A percentile compares a stretch with the other conserved stretches of the same genome.
phyloP scores from a whole-genome alignment of 257 asterid species.

The Solanum stenotomum region DNA sequence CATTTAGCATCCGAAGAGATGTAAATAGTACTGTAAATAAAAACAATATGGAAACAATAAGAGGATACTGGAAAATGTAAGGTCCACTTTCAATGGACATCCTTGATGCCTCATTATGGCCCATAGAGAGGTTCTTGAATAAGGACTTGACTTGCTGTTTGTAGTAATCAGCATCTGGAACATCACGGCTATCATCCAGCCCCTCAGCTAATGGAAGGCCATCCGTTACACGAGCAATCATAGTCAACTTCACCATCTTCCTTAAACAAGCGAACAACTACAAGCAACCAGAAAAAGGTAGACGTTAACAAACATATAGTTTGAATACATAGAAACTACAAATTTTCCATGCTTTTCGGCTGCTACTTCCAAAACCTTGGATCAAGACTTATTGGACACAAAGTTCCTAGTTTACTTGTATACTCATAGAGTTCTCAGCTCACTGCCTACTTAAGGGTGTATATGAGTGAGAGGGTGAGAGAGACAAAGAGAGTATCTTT shows the following conservation, averaged over 20 bases:
- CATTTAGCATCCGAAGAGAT: background rate
- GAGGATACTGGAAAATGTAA: slow-evolving; percentile 88
- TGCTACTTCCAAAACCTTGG: background rate
- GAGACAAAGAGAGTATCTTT: background rate
- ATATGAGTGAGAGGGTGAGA: background rate
- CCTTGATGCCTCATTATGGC: slow-evolving; percentile 82
- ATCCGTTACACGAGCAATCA: slow-evolving; percentile 97
- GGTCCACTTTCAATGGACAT: slow-evolving; percentile 95
- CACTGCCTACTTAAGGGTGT: background rate
- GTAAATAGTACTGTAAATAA: background rate
- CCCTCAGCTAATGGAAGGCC: slow-evolving; percentile 95
- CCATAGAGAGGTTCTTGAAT: slow-evolving; percentile 82
- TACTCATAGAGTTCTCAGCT: background rate
- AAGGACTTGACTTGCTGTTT: slow-evolving; percentile 83
- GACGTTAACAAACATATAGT: background rate
- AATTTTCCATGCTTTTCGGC: background rate
- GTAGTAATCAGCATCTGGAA: slow-evolving; percentile 72
- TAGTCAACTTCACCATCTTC: slow-evolving; percentile 84
- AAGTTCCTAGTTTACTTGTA: background rate
- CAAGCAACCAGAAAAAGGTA: background rate
- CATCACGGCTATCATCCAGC: slow-evolving; percentile 86
- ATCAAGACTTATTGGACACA: background rate
- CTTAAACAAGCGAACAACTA: slow-evolving; percentile 8
- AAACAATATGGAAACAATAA: background rate
- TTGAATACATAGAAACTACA: background rate